Percentiles rank a stretch among this genome's conserved stretches.
These are phyloP conservation scores for Lecanicillium sp. DNA, from an alignment of 2,329 filamentous ascomycete species.

Conservation along the genomic window DNA sequence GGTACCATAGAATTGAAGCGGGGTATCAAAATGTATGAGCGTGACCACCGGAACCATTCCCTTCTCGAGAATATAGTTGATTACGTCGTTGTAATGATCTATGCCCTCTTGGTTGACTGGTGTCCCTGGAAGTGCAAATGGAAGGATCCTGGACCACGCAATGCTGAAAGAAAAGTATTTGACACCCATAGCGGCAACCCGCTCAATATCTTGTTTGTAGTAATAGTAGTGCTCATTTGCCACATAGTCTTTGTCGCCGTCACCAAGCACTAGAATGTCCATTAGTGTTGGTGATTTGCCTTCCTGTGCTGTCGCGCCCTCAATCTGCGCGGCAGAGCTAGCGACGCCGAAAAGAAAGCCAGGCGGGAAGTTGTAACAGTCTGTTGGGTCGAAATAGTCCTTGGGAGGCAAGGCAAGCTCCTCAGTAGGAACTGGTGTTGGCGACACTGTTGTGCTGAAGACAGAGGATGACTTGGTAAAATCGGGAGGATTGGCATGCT, in stretches of 20 bases:
- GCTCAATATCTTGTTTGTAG: conserved; percentile 49
- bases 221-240: conserved; percentile 46
- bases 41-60: conserved; percentile 42
- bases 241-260: conserved; percentile 22
- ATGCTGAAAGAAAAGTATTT: conserved; percentile 45
- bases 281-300: conserved; percentile 34
- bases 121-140: conserved; percentile 40
- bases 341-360: conserved; percentile 42
- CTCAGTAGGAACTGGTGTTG: conserved; percentile 44
- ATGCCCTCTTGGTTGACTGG: conserved; percentile 44
- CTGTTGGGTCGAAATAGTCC: conserved; percentile 39
- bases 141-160: conserved; percentile 43
- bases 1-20: conserved; percentile 31
- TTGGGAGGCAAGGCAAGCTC: conserved; percentile 48
- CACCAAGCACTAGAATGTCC: conserved; percentile 28
- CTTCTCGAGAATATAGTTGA: conserved; percentile 38
- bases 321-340: conserved; percentile 35
- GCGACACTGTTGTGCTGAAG: conserved; percentile 40
- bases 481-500: conserved; percentile 23
- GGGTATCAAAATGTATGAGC: conserved; percentile 41
- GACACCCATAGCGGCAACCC: conserved; percentile 42
- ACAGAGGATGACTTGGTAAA: conserved; percentile 21
- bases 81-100: conserved; percentile 46
- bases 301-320: conserved; percentile 36
- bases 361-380: conserved; percentile 41